phyloP scores from a whole-genome alignment of 73 alveolate genomes.

The Paramecium caudatum region DNA sequence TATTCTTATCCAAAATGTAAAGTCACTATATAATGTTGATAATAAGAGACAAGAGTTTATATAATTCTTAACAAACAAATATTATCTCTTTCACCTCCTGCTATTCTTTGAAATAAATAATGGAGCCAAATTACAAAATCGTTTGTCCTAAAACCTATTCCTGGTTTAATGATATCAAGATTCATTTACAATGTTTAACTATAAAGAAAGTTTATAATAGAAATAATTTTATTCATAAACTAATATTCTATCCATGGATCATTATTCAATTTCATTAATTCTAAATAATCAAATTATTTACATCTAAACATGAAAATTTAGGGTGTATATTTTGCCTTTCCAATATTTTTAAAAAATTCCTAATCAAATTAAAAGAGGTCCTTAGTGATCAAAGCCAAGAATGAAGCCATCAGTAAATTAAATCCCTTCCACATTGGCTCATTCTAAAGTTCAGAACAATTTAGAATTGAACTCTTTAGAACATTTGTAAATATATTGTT shows the following conservation, averaged over 20 bases:
- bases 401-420: not conserved
- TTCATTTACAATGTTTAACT: not conserved
- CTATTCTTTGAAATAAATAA: not conserved
- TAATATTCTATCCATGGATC: slow-evolving; percentile 65
- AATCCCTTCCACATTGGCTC: slow-evolving; percentile 17
- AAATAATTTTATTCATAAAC: slow-evolving; percentile 3
- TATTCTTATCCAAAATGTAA: slow-evolving; percentile 3
- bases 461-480: not conserved
- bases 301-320: not conserved
- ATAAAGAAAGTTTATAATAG: not conserved
- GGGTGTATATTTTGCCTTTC: not conserved
- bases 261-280: not conserved
- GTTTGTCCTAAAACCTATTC: not conserved
- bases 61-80: not conserved
- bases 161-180: slow-evolving; percentile 7
- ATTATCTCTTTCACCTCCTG: slow-evolving; percentile 22
- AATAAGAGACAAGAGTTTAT: slow-evolving; percentile 11
- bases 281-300: not conserved
- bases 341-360: not conserved
- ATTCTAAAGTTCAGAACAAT: not conserved
- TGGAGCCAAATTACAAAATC: slow-evolving; percentile 39
- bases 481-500: not conserved
- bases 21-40: slow-evolving; percentile 13
- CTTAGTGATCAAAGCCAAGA: not conserved
- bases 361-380: slow-evolving; percentile 7